Percentiles rank a stretch among this genome's conserved stretches.
phyloP scores from a whole-genome alignment of 2,329 filamentous ascomycete species.

The Cladophialophora bantiana region DNA sequence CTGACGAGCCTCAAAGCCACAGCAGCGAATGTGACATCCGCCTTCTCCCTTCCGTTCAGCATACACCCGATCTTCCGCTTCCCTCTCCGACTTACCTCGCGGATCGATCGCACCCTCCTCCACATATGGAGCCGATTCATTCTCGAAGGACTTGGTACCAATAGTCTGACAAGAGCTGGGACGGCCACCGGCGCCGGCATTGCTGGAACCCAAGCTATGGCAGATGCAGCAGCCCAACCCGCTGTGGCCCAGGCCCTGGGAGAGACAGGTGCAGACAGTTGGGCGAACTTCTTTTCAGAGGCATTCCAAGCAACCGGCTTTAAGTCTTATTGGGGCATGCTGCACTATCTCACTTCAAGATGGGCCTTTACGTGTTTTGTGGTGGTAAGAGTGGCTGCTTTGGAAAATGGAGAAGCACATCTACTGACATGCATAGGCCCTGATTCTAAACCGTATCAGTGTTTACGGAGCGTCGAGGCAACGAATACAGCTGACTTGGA shows the following conservation, averaged over 20 bases:
- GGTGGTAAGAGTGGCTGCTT: constrained; percentile 60
- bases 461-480: constrained; percentile 91
- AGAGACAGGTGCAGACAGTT: constrained; percentile 45
- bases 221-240: constrained; percentile 47
- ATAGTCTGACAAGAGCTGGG: constrained; percentile 43
- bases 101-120: constrained; percentile 48
- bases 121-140: constrained; percentile 46
- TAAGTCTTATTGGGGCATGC: constrained; percentile 81
- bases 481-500: constrained; percentile 77
- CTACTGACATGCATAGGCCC: constrained; percentile 59
- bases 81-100: constrained; percentile 48
- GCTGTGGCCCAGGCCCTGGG: constrained; percentile 45
- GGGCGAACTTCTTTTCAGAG: constrained; percentile 51
- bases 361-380: constrained; percentile 90
- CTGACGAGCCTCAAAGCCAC: constrained; percentile 24
- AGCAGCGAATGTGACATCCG: constrained; percentile 32
- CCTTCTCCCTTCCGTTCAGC: constrained; percentile 42
- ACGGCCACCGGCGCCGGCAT: constrained; percentile 39
- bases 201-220: constrained; percentile 52
- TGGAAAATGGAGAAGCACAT: constrained; percentile 35
- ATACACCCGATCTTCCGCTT: constrained; percentile 46
- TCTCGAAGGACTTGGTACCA: constrained; percentile 38
- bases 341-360: constrained; percentile 87
- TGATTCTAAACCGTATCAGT: constrained; percentile 87
- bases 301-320: constrained; percentile 55